phyloP scores from a whole-genome alignment of 2,329 filamentous ascomycete species.

The Coniella vitis region DNA sequence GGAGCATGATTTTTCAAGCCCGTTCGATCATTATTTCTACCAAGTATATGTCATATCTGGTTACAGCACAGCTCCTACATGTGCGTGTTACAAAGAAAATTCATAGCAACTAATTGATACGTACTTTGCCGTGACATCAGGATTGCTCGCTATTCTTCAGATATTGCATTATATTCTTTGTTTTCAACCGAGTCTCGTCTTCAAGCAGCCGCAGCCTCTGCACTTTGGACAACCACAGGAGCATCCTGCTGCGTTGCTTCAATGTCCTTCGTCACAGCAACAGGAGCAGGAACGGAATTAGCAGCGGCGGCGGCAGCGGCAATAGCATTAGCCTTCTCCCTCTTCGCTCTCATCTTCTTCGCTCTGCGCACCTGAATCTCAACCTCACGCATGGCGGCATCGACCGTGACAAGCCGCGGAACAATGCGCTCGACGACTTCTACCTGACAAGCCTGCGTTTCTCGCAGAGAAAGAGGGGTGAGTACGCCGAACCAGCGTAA shows the following conservation, averaged over 20 bases:
- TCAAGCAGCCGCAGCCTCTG: slow-evolving; percentile 7
- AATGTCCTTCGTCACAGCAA: neutral
- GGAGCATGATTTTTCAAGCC: no score
- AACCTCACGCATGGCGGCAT: slow-evolving; percentile 53
- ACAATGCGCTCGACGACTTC: slow-evolving; percentile 50
- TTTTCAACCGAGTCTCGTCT: no score
- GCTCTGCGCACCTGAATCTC: slow-evolving; percentile 63
- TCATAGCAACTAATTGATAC: no score
- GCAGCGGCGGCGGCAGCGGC: no score
- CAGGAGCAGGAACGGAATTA: no score
- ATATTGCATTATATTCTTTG: no score
- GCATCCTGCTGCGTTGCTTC: neutral
- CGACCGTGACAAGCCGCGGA: slow-evolving; percentile 49
- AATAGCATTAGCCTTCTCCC: slow-evolving; percentile 27
- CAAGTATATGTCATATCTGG: no score
- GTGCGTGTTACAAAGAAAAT: no score
- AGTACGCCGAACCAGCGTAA: slow-evolving; percentile 51
- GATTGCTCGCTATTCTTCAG: no score
- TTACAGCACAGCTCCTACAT: no score
- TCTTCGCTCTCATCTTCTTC: slow-evolving; percentile 47
- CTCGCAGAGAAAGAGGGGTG: slow-evolving; percentile 43
- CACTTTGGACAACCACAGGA: neutral
- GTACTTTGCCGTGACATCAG: no score
- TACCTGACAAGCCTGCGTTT: slow-evolving; percentile 54
- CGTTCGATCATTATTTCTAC: no score